These are phyloP conservation scores for Paramecium caudatum DNA, from an alignment of 73 alveolate species.

Conservation along the genomic window DNA sequence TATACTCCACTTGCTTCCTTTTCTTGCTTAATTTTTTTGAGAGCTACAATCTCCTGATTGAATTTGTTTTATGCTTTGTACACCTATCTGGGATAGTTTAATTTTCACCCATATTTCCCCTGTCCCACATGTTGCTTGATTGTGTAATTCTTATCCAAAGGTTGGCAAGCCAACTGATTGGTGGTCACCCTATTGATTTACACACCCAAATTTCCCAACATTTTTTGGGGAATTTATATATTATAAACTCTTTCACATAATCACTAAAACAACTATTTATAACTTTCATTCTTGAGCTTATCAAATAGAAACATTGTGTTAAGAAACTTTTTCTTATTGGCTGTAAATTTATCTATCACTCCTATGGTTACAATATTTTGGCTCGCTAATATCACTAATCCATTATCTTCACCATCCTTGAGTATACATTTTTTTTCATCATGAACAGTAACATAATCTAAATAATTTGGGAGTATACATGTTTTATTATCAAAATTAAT, in stretches of 20 bases:
- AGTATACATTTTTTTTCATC: conserved; percentile 49
- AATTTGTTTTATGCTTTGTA: conserved; percentile 15
- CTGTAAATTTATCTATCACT: background rate
- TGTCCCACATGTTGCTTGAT: background rate
- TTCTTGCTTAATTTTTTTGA: conserved; percentile 35
- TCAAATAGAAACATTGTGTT: conserved; percentile 9
- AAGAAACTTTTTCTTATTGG: background rate
- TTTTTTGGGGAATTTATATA: conserved; percentile 38
- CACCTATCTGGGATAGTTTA: conserved; percentile 4
- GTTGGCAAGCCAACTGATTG: conserved; percentile 13
- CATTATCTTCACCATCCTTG: conserved; percentile 61
- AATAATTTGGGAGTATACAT: background rate
- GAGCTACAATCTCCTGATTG: conserved; percentile 41
- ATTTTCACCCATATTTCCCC: conserved; percentile 64
- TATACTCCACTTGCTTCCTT: conserved; percentile 69
- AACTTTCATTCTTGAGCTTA: conserved; percentile 62
- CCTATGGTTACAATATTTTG: conserved; percentile 39
- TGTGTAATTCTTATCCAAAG: conserved; percentile 5
- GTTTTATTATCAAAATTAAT: conserved; percentile 17
- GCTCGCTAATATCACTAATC: background rate
- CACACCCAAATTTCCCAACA: conserved; percentile 60
- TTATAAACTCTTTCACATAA: no score
- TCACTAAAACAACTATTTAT: conserved; percentile 56
- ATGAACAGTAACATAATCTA: conserved; percentile 19
- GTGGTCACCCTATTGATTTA: conserved; percentile 3